Percentiles rank a stretch among this genome's conserved stretches.
Evolutionary conservation across 2,329 filamentous ascomycete genomes (phyloP).

Genomic region (Sphaerulina vaccinii): DNA sequence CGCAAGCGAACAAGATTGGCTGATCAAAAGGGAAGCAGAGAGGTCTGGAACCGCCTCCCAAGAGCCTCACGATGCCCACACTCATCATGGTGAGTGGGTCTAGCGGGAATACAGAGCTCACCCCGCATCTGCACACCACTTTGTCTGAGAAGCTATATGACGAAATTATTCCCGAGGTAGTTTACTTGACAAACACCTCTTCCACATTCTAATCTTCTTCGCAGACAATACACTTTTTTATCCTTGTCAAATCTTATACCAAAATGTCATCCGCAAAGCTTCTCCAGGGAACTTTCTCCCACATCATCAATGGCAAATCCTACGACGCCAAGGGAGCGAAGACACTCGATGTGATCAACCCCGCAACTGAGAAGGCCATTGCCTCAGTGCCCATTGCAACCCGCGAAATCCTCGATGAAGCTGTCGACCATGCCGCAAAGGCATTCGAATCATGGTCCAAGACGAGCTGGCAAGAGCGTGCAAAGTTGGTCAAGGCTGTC

Average conservation of each 20-base stretch:
- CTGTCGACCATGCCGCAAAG: conserved; percentile 37
- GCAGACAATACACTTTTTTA: no score
- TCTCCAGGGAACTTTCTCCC: conserved; percentile 31
- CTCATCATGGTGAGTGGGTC: no score
- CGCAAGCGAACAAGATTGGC: no score
- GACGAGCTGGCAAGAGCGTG: conserved; percentile 37
- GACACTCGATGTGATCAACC: conserved; percentile 38
- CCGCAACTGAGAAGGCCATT: conserved; percentile 37
- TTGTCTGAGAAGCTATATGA: no score
- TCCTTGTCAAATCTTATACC: background rate
- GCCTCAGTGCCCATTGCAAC: conserved; percentile 39
- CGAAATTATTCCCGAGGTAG: no score
- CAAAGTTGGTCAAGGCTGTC: conserved; percentile 19
- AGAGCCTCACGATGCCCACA: no score
- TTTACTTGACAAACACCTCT: no score
- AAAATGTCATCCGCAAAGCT: conserved; percentile 23
- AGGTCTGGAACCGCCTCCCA: no score
- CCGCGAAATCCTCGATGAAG: conserved; percentile 41
- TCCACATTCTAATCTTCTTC: no score
- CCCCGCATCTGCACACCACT: no score
- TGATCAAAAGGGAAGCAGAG: no score
- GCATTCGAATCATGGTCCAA: conserved; percentile 40
- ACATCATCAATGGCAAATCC: conserved; percentile 41
- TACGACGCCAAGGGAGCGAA: conserved; percentile 30
- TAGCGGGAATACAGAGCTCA: no score